Base-by-base conservation (phyloP, 345 rosid genomes). In the Populus ilicifolia region DNA sequence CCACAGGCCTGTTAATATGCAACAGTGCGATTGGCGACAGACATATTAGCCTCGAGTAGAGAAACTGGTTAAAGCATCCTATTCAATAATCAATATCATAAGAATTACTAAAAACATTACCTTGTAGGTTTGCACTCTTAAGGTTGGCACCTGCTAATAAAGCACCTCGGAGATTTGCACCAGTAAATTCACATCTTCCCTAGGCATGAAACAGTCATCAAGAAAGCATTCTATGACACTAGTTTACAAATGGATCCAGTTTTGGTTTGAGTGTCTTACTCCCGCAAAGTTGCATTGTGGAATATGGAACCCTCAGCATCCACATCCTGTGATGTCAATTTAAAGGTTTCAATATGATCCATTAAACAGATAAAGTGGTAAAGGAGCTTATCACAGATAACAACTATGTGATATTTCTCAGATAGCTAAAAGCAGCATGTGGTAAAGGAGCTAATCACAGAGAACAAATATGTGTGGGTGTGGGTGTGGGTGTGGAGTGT, bases 81-180 rank as follows among this genome's bases (percentile, higher is more conserved):
- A 4, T 56, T n/a, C 63, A 21, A 56, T n/a, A 56, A 9, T n/a
- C 63, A 21, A n/a, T 56, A 39, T 27, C 18, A 39, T 7, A 35
- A 50, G 8, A 41, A 59, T 21, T 5, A 29, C 27, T 56, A 56
- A 13, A 71, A 79, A 48, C 65, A 25, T 83, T 83, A 83, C 98
- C 98, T 90, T 93, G 97, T 38, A 95, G 82, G 84, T 92, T 95
- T 77, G 98, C 98, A 90, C 98, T 93, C 85, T 93, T 94, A 87
- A 95, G 98, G 90, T 76, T 89, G 67, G 96, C 85, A 79, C 94
- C 99, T 80, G 97, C 90, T 86, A 95, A 81, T 73, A 92, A 74
- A 71, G 98, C 94, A 74, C 97, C 96, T 69, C 90, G 90, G 81
- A 95, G 97, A 81, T 93, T 92, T 70, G 98, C 97, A 20, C 91